Evolutionary conservation across 352 stramenopile genomes (phyloP).

Genomic region (Phytophthora sp.): DNA sequence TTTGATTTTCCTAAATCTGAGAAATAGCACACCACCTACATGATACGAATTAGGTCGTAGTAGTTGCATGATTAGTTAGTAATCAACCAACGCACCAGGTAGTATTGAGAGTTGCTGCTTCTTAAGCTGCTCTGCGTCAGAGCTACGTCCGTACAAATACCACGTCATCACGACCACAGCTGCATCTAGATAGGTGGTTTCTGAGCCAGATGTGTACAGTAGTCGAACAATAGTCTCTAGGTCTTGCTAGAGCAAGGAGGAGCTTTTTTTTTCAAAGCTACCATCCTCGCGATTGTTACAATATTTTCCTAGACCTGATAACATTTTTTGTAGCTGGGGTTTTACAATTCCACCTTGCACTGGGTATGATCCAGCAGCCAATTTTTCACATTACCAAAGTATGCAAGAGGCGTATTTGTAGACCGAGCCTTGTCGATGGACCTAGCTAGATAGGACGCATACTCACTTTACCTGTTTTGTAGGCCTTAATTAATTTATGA

Average conservation of each 20-base stretch:
- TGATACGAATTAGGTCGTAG: background rate
- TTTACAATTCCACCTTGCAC: constrained; percentile 7
- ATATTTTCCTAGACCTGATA: constrained; percentile 6
- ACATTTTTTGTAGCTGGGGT: constrained; percentile 11
- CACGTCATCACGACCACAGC: constrained; percentile 12
- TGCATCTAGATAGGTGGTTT: constrained; percentile 13
- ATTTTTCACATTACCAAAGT: constrained; percentile 11
- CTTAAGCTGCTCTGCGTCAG: constrained; percentile 18
- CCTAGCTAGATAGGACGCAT: constrained; percentile 6
- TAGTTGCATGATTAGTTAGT: too few relatives aligned
- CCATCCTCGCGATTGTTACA: constrained; percentile 16
- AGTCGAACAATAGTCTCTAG: constrained; percentile 8
- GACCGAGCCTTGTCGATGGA: background rate
- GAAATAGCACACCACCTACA: constrained; percentile 12
- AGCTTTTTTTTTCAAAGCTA: constrained; percentile 5
- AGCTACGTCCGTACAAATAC: constrained; percentile 22
- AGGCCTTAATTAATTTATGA: background rate
- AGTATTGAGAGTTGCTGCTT: constrained; percentile 24
- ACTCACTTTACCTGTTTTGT: constrained; percentile 1
- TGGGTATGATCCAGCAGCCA: constrained; percentile 5
- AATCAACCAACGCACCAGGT: background rate
- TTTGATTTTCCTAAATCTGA: constrained; percentile 23
- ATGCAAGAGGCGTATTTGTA: constrained; percentile 7
- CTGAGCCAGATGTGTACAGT: constrained; percentile 6
- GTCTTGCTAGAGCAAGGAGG: constrained; percentile 7